These are phyloP conservation scores for Huntiella decipiens DNA, from an alignment of 2,329 filamentous ascomycete species.

Conservation along the genomic window DNA sequence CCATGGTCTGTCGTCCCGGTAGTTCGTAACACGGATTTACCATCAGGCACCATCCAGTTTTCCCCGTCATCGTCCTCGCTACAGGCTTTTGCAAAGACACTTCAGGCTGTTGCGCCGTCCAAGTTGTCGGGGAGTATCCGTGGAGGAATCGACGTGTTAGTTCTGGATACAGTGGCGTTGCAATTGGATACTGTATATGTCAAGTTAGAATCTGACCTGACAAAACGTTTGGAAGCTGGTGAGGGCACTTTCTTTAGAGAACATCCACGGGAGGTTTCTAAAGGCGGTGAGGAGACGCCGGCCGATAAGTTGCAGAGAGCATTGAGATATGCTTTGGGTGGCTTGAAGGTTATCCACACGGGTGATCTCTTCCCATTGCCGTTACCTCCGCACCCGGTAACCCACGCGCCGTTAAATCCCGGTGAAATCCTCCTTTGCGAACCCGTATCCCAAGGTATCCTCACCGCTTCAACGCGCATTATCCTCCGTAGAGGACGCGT, in stretches of 20 bases:
- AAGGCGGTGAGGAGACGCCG: conserved; percentile 16
- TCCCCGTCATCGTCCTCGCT: conserved; percentile 53
- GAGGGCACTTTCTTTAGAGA: conserved; percentile 64
- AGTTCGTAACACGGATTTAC: conserved; percentile 40
- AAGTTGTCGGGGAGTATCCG: conserved; percentile 55
- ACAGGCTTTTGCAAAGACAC: conserved; percentile 56
- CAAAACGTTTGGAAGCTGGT: conserved; percentile 62
- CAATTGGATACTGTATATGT: conserved; percentile 74
- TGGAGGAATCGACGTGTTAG: conserved; percentile 63
- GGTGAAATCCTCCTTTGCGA: conserved; percentile 87
- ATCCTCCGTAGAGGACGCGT: conserved; percentile 51
- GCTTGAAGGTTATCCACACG: conserved; percentile 58
- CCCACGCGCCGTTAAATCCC: conserved; percentile 64
- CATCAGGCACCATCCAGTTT: conserved; percentile 63
- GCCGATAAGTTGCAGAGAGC: conserved; percentile 43
- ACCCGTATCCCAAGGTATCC: conserved; percentile 71
- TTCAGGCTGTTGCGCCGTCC: conserved; percentile 57
- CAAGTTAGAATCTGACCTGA: conserved; percentile 60
- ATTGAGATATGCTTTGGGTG: conserved; percentile 55
- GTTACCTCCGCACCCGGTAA: conserved; percentile 67
- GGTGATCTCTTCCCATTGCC: conserved; percentile 66
- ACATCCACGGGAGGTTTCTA: conserved; percentile 21
- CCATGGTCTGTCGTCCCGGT: conserved; percentile 78
- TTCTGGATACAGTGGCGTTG: conserved; percentile 64
- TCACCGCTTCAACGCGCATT: conserved; percentile 63